These are phyloP conservation scores for Isatis lusitanica DNA, from an alignment of 441 rosid genomes.

Conservation along the genomic window DNA sequence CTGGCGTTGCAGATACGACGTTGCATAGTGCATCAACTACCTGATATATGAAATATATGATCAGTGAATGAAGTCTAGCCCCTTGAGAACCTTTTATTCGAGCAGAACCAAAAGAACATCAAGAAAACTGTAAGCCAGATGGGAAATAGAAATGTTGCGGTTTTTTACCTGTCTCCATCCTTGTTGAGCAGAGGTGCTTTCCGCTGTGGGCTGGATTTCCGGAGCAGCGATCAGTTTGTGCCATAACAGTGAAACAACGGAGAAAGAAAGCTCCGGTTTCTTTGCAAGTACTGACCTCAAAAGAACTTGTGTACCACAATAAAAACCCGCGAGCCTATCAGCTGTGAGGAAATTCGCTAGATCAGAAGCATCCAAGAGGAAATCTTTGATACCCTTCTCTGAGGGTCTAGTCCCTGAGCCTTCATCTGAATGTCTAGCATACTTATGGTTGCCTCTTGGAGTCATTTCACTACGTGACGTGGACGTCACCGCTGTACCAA, in stretches of 20 bases:
- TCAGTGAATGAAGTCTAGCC: constrained; percentile 14
- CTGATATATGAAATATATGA: constrained; percentile 41
- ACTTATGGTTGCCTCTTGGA: constrained; percentile 48
- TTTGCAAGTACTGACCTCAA: constrained; percentile 82
- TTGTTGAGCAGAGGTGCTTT: constrained; percentile 98
- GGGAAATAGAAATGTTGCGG: constrained; percentile 8
- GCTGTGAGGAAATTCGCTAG: constrained; percentile 93
- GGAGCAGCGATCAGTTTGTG: constrained; percentile 93
- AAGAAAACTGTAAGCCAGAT: neutral
- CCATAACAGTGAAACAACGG: constrained; percentile 95
- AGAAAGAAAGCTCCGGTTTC: constrained; percentile 94
- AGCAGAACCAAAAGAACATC: neutral
- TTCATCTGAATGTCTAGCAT: constrained; percentile 52
- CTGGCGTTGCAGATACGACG: constrained; percentile 88
- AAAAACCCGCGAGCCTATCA: constrained; percentile 93
- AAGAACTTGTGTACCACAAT: constrained; percentile 85
- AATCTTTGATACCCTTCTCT: constrained; percentile 61
- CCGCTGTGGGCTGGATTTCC: constrained; percentile 86
- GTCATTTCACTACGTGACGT: constrained; percentile 43
- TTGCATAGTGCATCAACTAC: constrained; percentile 97
- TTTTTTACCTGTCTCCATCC: constrained; percentile 98
- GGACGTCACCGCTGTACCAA: constrained; percentile 51
- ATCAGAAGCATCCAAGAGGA: constrained; percentile 90
- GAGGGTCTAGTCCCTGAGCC: constrained; percentile 53
- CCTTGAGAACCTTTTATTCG: constrained; percentile 9